phyloP scores from a whole-genome alignment of 1,139 yeast genomes.

The Hyphopichia wangnamkhiaoensis region DNA sequence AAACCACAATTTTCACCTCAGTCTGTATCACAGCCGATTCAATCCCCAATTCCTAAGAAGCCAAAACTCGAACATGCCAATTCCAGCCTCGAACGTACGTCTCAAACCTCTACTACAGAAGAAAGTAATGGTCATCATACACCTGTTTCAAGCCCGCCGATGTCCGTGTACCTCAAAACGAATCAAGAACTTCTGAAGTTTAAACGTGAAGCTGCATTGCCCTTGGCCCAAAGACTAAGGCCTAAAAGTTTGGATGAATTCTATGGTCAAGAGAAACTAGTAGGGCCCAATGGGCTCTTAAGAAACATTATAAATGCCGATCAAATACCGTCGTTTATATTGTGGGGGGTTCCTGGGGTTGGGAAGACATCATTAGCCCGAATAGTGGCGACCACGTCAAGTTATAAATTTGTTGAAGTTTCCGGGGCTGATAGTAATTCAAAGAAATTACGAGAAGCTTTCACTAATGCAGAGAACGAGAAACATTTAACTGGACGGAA shows the following conservation, averaged over 20 bases:
- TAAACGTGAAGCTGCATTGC: conserved; percentile 53
- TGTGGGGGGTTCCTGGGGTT: conserved; percentile 97
- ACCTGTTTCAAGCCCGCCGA: conserved; percentile 6
- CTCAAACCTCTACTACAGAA: not conserved
- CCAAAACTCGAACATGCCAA: not conserved
- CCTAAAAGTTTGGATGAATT: conserved; percentile 76
- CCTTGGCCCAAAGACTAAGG: conserved; percentile 82
- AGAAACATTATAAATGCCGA: conserved; percentile 65
- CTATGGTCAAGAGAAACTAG: conserved; percentile 81
- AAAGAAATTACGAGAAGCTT: conserved; percentile 67
- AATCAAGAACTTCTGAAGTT: conserved; percentile 26
- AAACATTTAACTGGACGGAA: conserved; percentile 61
- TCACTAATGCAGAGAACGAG: conserved; percentile 74
- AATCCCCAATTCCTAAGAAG: not conserved
- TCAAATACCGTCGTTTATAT: conserved; percentile 75
- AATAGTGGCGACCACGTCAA: conserved; percentile 56
- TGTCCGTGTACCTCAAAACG: conserved; percentile 12
- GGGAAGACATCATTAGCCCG: conserved; percentile 85
- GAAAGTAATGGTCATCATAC: not conserved
- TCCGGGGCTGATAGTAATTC: conserved; percentile 84
- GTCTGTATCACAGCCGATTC: not conserved
- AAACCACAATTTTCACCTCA: not conserved
- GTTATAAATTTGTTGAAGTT: conserved; percentile 69
- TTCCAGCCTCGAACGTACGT: not conserved
- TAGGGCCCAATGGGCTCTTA: conserved; percentile 73